These are phyloP conservation scores for Phytophthora fragariaefolia DNA, from an alignment of 352 stramenopile genomes.

Conservation along the genomic window DNA sequence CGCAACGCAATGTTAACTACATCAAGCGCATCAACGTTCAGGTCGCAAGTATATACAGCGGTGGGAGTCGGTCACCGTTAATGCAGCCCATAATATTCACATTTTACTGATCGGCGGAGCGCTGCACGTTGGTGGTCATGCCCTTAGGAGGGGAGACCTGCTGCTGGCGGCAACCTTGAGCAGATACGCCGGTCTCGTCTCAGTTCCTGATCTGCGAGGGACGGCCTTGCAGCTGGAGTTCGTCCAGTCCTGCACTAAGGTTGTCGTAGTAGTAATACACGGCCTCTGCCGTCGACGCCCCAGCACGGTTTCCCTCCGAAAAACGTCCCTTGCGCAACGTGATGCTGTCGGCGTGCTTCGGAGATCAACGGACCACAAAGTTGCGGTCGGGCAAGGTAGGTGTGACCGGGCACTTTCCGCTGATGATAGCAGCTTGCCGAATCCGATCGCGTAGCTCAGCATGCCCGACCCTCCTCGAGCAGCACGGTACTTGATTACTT, in stretches of 20 bases:
- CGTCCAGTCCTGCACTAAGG: not conserved
- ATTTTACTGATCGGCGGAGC: not conserved
- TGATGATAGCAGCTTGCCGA: not conserved
- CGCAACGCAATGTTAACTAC: too few relatives aligned
- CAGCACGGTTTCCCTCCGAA: not conserved
- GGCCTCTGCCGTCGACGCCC: not conserved
- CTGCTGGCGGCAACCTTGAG: not conserved
- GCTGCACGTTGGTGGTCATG: not conserved
- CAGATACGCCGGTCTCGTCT: not conserved
- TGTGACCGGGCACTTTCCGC: not conserved
- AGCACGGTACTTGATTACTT: not conserved
- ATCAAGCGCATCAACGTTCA: too few relatives aligned
- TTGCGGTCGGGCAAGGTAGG: not conserved
- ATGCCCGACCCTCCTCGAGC: not conserved
- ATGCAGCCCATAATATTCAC: not conserved
- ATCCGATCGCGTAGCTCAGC: not conserved
- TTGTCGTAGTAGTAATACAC: not conserved
- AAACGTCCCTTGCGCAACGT: not conserved
- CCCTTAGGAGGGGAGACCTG: not conserved
- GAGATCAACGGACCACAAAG: not conserved
- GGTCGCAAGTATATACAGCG: not conserved
- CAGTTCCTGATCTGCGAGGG: not conserved
- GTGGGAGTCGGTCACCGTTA: not conserved
- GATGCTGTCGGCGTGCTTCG: not conserved
- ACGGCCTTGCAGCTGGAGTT: not conserved